Evolutionary conservation across 371 early-diverging fungal genomes (phyloP), one percentile per base, ranked within the genome.

Genomic region (Circinella umbellata): DNA sequence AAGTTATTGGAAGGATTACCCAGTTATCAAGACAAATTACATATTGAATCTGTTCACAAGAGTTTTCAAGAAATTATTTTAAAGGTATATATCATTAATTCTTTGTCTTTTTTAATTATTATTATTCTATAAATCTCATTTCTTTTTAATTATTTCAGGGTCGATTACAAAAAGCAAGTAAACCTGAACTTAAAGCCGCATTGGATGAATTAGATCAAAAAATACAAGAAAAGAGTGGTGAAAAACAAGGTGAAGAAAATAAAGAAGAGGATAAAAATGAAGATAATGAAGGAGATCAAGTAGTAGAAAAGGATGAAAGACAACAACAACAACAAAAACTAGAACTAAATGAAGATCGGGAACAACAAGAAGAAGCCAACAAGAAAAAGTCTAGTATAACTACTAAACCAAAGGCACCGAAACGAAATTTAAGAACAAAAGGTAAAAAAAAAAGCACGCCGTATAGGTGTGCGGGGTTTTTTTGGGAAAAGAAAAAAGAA

Each of bases 1-100:
- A 93, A 93, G 67, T 77, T 98, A 38, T 63, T 95, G 38, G 96
- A 96, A 39, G 86, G 85, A 9, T 80, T 96, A 71, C 89, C 93
- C 5, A 68, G 84, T 37, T 98, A 94, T 74, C 92, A 93, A 76
- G 95, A 97, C 70, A 97, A 97, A 75, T 83, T 98, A 18, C 85
- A 90, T 65, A 96, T 96, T 62, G 88, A 89, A 38, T 72, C 80
- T 4, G 90, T 98, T n/a, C 91, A 88, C 76, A 94, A 94, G 73
- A 83, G 84, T 54, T 90, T 97, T 69, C 66, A 76, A 47, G 98
- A 98, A 64, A 94, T 97, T 67, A 82, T 96, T 67, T 68, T 78
- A 53, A 97, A 95, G 92, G 93, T 93, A 78, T 42, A 42, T 42
- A 42, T 11, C 11, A 9, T 42, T 42, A 42, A 2, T 9, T 42